phyloP scores from a whole-genome alignment of 2,329 filamentous ascomycete species.

The Aspergillus floridensis region DNA sequence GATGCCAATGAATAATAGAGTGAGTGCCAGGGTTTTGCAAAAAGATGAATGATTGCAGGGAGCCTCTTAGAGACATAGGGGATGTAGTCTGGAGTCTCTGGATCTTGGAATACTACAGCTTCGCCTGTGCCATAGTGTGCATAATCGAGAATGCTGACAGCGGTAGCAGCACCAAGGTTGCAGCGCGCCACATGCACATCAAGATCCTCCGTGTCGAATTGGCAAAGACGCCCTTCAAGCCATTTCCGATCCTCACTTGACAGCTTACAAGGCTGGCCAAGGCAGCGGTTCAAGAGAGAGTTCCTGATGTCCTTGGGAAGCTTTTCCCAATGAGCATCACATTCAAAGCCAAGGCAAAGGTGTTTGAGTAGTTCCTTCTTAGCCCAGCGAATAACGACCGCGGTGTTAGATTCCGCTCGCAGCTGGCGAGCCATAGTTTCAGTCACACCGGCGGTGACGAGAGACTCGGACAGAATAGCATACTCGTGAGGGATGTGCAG shows the following conservation, averaged over 20 bases:
- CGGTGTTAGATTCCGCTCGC: conserved; percentile 36
- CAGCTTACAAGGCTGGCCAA: conserved; percentile 43
- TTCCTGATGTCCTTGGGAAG: conserved; percentile 48
- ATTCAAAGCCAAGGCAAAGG: conserved; percentile 50
- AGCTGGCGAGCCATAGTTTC: conserved; percentile 36
- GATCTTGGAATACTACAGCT: conserved; percentile 21
- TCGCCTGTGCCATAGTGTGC: conserved; percentile 30
- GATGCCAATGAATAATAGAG: conserved; percentile 45
- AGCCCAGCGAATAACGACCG: conserved; percentile 40
- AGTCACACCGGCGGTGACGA: conserved; percentile 33
- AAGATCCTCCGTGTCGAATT: conserved; percentile 35
- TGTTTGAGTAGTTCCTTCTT: conserved; percentile 48
- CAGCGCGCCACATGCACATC: conserved; percentile 49
- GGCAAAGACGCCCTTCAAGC: conserved; percentile 43
- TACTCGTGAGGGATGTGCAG: conserved; percentile 39
- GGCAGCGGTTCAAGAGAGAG: conserved; percentile 47
- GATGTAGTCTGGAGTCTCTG: conserved; percentile 29
- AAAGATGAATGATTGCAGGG: conserved; percentile 20
- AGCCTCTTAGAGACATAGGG: conserved; percentile 27
- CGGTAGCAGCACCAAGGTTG: conserved; percentile 47
- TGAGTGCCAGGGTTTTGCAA: conserved; percentile 38
- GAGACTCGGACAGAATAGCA: conserved; percentile 33
- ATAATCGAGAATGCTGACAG: conserved; percentile 33
- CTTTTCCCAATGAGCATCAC: conserved; percentile 52
- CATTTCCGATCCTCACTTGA: conserved; percentile 43